Percentiles rank a stretch among this genome's conserved stretches.
These are phyloP conservation scores for Apiospora kogelbergensis DNA, from an alignment of 2,329 filamentous ascomycete genomes.

Conservation along the genomic window DNA sequence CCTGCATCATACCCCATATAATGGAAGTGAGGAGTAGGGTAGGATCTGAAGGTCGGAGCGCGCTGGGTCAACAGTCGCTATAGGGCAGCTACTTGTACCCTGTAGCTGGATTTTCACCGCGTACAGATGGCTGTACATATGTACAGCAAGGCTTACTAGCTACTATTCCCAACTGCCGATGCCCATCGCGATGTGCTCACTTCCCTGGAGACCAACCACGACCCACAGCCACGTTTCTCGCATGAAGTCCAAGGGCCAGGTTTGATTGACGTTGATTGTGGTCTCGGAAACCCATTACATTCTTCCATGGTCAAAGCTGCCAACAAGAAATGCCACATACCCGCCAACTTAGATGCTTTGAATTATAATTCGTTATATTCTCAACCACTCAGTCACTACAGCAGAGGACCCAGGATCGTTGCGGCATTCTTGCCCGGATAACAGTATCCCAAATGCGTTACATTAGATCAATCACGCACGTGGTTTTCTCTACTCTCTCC, in stretches of 20 bases:
- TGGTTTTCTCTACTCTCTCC: not conserved
- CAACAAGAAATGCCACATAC: not conserved
- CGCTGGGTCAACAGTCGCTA: too few relatives aligned
- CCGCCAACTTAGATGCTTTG: not conserved
- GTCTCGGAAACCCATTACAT: not conserved
- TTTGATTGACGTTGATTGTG: not conserved
- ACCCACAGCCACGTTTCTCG: not conserved
- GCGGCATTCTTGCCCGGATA: not conserved
- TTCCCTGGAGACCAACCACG: not conserved
- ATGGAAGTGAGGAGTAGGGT: not conserved
- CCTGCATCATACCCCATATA: not conserved
- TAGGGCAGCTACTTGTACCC: too few relatives aligned
- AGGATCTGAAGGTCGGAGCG: not conserved
- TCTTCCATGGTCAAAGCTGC: not conserved
- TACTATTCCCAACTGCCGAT: not conserved
- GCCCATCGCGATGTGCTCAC: not conserved
- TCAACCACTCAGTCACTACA: not conserved
- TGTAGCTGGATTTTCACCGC: not conserved
- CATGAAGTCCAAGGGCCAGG: not conserved
- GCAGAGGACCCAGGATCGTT: not conserved
- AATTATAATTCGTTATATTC: not conserved
- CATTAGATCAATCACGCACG: not conserved
- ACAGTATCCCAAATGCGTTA: not conserved
- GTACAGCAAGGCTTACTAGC: not conserved
- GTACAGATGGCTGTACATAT: not conserved